Evolutionary conservation across 176 grass and related monocot genomes (phyloP), one percentile per base, ranked within the genome.

Genomic region (Lolium rigidum): DNA sequence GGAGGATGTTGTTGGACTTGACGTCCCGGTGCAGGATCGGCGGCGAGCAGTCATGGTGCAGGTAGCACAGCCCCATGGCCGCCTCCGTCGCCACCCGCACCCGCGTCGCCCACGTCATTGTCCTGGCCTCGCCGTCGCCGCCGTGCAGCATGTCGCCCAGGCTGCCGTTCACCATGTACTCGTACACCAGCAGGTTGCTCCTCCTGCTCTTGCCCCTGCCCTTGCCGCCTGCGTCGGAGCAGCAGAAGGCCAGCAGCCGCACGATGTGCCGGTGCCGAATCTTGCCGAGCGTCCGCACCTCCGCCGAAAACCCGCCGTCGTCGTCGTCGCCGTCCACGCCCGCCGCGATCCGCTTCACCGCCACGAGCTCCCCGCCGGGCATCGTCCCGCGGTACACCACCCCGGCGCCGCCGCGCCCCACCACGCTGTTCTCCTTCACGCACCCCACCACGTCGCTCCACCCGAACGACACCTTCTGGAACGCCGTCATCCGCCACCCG

Each of bases 41-140:
- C 78, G 94, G 94, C n/a, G 84, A 88, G 76, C 94, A 96, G 58
- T 96, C 94, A 84, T 96, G 94, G 82, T 96, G 94, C 24, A 96
- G 79, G 82, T 96, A 96, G 87, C 91, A 92, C 4, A 96, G 56
- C 26, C 94, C 94, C 87, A 86, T 90, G 0, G 94, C 94, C 5
- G 94, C 91, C 92, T 96, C 94, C 35, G 87, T 91, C 28, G 94
- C 94, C 63, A 93, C 90, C 47, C 89, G 83, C 44, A 93, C 82
- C 37, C 94, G 83, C 80, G 59, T 52, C 43, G 21, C 7, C 94
- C 94, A 96, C 50, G 84, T 17, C 58, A 96, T 76, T 48, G 49
- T 26, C 6, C 11, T 71, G 0, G 0, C 21, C 2, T 25, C 47
- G 11, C 70, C 77, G 1, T 75, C 80, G 59, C 76, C 2, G 2